Base-by-base conservation (phyloP, 192 early-diverging fungal genomes). In the Rhizophagus sp. region DNA sequence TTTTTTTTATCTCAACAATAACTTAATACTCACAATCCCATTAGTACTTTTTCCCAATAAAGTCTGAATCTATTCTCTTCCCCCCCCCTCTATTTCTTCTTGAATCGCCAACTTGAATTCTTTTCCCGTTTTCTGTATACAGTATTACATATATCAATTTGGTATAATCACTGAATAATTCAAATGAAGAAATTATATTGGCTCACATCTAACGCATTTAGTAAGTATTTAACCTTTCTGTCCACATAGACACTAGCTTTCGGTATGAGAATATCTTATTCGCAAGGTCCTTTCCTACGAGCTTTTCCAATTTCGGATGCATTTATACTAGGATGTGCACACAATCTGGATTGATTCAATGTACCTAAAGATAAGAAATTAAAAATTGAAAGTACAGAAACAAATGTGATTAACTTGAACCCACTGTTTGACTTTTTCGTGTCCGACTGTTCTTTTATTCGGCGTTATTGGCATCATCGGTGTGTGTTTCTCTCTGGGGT, bases 71-170 rank as follows among this genome's bases (percentile, higher is more conserved):
- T 71, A 12, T 78, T 78, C n/a, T 33, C 33, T 57, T 50, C 22
- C 22, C 27, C 13, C 49, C 22, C 76, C 44, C 17, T 71, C 78
- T 39, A 73, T 73, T 80, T 80, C 65, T 62, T 65, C 44, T 33
- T 63, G 17, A 11, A 80, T 80, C 36, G 49, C 79, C 67, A 73
- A 25, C 79, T 80, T 80, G 36, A 80, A 80, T 47, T 73, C 50
- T 39, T 80, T 67, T 49, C 79, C 79, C 25, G 49, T 73, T 80
- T 80, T 62, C 62, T 76, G 7, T 76, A 76, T 22, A 76, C 65
- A 73, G 61, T 61, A 34, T 3, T 2, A 2, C 1, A 61, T n/a
- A 73, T 73, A 27, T 34, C 9, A 73, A 52, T 73, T 66, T 76
- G 34, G 41, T 15, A 65, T 27, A 65, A 66, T 76, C 34, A 65